Percentiles rank a stretch among this genome's conserved stretches.
Evolutionary conservation across 1,284 basidiomycete species (phyloP).

Genomic region (Bjerkandera adusta): DNA sequence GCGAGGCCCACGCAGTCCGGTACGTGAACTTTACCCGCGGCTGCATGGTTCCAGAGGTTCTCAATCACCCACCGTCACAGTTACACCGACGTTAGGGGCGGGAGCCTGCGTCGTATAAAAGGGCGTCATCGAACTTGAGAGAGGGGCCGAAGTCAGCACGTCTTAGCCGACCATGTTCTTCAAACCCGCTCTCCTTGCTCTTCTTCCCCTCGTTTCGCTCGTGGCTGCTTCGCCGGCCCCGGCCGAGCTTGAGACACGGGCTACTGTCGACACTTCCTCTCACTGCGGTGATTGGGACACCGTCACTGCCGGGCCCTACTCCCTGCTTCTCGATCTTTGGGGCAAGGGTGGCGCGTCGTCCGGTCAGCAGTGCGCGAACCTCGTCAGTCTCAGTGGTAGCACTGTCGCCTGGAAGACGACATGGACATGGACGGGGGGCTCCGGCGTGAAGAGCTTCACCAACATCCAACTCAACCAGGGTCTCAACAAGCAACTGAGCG

Average conservation of each 20-base stretch:
- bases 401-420: constrained; percentile 51
- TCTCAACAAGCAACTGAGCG: constrained; percentile 51
- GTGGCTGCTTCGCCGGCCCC: constrained; percentile 17
- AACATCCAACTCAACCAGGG: constrained; percentile 52
- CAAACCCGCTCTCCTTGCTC: constrained; percentile 5
- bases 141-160: background rate
- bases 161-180: constrained; percentile 4
- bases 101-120: background rate
- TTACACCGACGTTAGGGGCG: background rate
- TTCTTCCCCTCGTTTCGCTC: constrained; percentile 22
- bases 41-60: background rate
- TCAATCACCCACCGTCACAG: background rate
- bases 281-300: constrained; percentile 52
- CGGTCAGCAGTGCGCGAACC: constrained; percentile 54
- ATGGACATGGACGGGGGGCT: constrained; percentile 55
- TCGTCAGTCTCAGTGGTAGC: constrained; percentile 43
- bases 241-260: constrained; percentile 19
- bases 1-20: background rate
- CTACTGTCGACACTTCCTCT: constrained; percentile 28
- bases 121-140: background rate
- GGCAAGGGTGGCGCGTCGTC: constrained; percentile 42
- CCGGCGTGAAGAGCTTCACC: constrained; percentile 58
- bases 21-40: background rate
- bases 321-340: constrained; percentile 53
- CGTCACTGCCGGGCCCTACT: constrained; percentile 44